Percentiles rank a stretch among this genome's conserved stretches.
These are phyloP conservation scores for Xanthoparmelia taractica DNA, from an alignment of 495 filamentous ascomycete genomes.

Conservation along the genomic window DNA sequence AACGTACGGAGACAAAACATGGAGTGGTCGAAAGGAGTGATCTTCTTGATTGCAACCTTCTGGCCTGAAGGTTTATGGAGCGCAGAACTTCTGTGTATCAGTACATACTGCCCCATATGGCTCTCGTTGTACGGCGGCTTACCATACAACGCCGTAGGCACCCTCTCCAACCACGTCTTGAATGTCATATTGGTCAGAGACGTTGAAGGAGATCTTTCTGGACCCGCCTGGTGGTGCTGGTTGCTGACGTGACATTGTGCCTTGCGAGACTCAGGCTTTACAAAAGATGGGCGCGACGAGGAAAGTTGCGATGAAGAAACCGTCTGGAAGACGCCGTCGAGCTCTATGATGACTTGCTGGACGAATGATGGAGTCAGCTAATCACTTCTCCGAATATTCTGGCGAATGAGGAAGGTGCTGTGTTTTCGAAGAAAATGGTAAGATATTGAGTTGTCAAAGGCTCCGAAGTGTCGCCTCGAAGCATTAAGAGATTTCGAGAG, in stretches of 20 bases:
- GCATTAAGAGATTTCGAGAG: not conserved
- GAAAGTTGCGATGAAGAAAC: not conserved
- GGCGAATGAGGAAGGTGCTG: not conserved
- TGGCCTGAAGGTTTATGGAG: slow-evolving; percentile 97
- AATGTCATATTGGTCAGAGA: slow-evolving; percentile 98
- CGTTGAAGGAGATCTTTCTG: slow-evolving; percentile 99
- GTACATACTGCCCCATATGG: slow-evolving; percentile 1
- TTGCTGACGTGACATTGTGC: slow-evolving; percentile 42
- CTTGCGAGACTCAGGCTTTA: slow-evolving; percentile 1
- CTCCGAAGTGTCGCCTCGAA: not conserved
- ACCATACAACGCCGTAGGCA: slow-evolving; percentile 99
- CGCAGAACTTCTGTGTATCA: slow-evolving; percentile 63
- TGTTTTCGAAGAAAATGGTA: not conserved
- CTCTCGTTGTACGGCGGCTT: slow-evolving; percentile 32
- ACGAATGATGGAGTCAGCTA: not conserved
- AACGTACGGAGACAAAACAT: slow-evolving; percentile 98
- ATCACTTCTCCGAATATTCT: not conserved
- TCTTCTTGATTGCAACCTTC: slow-evolving; percentile 99
- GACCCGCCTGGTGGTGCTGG: slow-evolving; percentile 49
- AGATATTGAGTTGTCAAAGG: not conserved
- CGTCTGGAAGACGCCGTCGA: not conserved
- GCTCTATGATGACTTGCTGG: not conserved
- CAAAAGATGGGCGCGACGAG: slow-evolving; percentile 1
- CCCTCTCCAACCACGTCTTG: slow-evolving; percentile 99
- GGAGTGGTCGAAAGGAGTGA: slow-evolving; percentile 96